Conservation (phyloP, 257 asterid genomes). For the Lavandula angustifolia region DNA sequence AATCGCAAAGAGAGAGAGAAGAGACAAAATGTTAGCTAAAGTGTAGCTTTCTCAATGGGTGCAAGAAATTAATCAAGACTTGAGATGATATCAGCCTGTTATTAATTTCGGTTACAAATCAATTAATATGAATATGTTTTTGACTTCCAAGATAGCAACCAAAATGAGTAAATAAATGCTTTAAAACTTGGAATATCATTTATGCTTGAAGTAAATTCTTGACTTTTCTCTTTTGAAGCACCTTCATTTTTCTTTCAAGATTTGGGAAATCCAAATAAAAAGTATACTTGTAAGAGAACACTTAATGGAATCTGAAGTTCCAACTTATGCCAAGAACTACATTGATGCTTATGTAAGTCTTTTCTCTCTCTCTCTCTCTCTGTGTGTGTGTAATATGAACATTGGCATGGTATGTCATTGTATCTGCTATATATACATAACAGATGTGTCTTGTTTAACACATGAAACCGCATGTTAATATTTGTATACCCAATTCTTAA, state of each 20-base stretch:
- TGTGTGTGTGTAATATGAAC: neutral
- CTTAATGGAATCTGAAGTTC: neutral
- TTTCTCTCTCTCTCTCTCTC: too few relatives aligned
- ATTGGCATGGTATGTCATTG: neutral
- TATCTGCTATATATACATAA: neutral
- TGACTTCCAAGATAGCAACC: neutral
- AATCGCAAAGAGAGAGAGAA: too few relatives aligned
- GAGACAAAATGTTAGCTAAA: neutral
- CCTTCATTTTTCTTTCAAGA: neutral
- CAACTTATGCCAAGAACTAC: neutral
- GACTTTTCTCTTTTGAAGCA: neutral
- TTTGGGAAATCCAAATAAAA: neutral
- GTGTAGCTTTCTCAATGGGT: neutral
- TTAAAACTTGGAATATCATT: too few relatives aligned
- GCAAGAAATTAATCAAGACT: neutral
- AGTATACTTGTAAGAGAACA: neutral
- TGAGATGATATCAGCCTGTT: neutral
- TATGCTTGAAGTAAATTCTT: too few relatives aligned
- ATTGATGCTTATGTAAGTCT: slow-evolving; percentile 3
- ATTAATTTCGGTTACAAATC: neutral
- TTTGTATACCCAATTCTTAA: too few relatives aligned
- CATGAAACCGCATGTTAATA: neutral
- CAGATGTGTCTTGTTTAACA: too few relatives aligned
- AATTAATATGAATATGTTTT: neutral
- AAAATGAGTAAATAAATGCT: neutral